These are phyloP conservation scores for Auriscalpium orientale DNA, from an alignment of 768 basidiomycete species.

Conservation along the genomic window DNA sequence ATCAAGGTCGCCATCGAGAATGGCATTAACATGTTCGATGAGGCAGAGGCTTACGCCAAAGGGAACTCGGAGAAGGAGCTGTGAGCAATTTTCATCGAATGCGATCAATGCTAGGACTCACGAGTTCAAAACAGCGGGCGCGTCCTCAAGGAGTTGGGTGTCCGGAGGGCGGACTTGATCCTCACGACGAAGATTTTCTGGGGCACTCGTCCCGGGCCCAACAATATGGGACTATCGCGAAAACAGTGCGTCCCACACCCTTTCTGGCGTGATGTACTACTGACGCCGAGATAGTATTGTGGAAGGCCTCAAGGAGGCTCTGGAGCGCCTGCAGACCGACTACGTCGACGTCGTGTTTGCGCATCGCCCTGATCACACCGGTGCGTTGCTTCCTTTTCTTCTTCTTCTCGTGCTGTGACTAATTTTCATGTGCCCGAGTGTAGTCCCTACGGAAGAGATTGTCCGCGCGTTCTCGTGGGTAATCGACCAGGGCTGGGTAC, in stretches of 20 bases:
- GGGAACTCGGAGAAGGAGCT: conserved; percentile 50
- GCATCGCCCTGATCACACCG: conserved; percentile 38
- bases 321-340: conserved; percentile 44
- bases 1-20: conserved; percentile 45
- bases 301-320: conserved; percentile 44
- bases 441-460: conserved; percentile 43
- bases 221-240: conserved; percentile 28
- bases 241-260: conserved; percentile 19
- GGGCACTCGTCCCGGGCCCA: conserved; percentile 41
- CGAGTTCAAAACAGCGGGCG: conserved; percentile 29
- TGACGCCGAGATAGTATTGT: conserved; percentile 31
- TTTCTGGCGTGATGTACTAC: background rate
- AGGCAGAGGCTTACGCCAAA: conserved; percentile 36
- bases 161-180: conserved; percentile 41
- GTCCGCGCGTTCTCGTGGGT: conserved; percentile 53
- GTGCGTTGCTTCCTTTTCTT: conserved; percentile 13
- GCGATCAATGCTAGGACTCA: background rate
- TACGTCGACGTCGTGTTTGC: conserved; percentile 37
- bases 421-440: background rate
- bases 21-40: conserved; percentile 39
- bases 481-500: conserved; percentile 39
- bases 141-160: conserved; percentile 46
- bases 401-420: background rate
- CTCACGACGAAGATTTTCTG: conserved; percentile 55
- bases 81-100: conserved; percentile 17